Evolutionary conservation across 306 rosid species (phyloP), one percentile per base, ranked within the genome.

Genomic region (Citrullus mucosospermus): DNA sequence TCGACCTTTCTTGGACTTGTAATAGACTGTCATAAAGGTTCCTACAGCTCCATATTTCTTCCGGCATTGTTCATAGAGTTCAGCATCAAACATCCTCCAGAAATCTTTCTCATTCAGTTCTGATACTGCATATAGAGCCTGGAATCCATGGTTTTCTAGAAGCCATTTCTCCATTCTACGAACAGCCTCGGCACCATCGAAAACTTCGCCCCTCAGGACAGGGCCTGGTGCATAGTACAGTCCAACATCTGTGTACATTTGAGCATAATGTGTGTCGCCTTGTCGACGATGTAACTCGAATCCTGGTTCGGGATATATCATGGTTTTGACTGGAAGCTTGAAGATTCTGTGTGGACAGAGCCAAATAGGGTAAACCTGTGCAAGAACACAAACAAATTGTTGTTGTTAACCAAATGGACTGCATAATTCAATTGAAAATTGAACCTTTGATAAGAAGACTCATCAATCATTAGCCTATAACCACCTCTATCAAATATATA

Each of bases 41-140:
- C 99, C 97, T 50, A 91, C 89, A 22, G 97, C 99, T 59, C 92
- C 89, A 77, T 95, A 95, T 85, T 92, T 95, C 84, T 77, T 86
- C 85, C 99, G 82, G 82, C 88, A 80, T 2, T 86, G 75, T 88
- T 95, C 97, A 51, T 95, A 95, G 15, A 89, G 91, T 59, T 85
- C 85, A 2, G 90, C 97, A 69, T 95, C 97, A 82, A 92, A 95
- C 99, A 95, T 95, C 74, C 88, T 91, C 99, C 99, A 92, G 90
- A 95, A 95, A 78, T 58, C 91, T 74, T 90, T 92, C 96, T 95
- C 99, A 1, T 15, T 66, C 85, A 95, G 88, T 89, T 95, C 99
- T 4, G 99, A 92, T 62, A 95, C 99, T 5, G 99, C 96, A 66
- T 95, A 95, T 34, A 91, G 97, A 9, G 99, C 96, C 84, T 95